A percentile compares a stretch with the other conserved stretches of the same genome.
Evolutionary conservation across 2,329 filamentous ascomycete genomes (phyloP).

Genomic region (Knoxdaviesia proteae): DNA sequence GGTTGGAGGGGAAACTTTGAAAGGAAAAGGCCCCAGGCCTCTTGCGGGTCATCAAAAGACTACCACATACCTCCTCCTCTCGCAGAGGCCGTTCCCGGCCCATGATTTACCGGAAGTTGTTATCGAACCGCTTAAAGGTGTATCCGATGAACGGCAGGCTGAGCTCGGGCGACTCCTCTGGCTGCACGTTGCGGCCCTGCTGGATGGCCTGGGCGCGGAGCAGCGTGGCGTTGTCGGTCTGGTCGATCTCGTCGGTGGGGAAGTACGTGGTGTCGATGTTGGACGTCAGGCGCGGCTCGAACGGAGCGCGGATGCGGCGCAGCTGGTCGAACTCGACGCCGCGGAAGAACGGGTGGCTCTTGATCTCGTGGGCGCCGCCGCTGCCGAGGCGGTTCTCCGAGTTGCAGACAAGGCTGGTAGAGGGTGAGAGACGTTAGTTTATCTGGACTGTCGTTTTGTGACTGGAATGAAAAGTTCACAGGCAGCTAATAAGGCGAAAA

Average conservation of each 20-base stretch:
- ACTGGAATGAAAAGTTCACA: not conserved
- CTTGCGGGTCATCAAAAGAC: too few species aligned
- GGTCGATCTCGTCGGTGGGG: constrained; percentile 94
- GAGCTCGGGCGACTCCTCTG: constrained; percentile 64
- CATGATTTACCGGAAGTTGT: constrained; percentile 36
- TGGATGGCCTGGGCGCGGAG: constrained; percentile 67
- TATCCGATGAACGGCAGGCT: constrained; percentile 84
- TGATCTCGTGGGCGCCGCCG: constrained; percentile 77
- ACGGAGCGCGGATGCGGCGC: constrained; percentile 81
- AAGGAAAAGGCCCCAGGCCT: too few species aligned
- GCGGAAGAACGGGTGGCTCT: constrained; percentile 84
- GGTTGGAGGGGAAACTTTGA: too few species aligned
- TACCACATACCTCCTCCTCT: too few species aligned
- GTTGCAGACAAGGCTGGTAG: constrained; percentile 68
- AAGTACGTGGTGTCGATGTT: constrained; percentile 97
- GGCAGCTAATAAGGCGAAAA: not conserved
- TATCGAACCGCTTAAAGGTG: constrained; percentile 85
- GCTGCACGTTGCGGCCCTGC: constrained; percentile 28
- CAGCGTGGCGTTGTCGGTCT: constrained; percentile 78
- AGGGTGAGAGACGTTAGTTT: constrained; percentile 1
- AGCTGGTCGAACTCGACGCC: constrained; percentile 89
- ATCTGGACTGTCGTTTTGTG: not conserved
- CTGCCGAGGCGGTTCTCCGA: constrained; percentile 78
- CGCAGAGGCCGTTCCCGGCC: too few species aligned
- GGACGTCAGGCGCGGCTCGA: constrained; percentile 80